phyloP scores from a whole-genome alignment of 2,329 filamentous ascomycete species.

The Aphanocladium album region DNA sequence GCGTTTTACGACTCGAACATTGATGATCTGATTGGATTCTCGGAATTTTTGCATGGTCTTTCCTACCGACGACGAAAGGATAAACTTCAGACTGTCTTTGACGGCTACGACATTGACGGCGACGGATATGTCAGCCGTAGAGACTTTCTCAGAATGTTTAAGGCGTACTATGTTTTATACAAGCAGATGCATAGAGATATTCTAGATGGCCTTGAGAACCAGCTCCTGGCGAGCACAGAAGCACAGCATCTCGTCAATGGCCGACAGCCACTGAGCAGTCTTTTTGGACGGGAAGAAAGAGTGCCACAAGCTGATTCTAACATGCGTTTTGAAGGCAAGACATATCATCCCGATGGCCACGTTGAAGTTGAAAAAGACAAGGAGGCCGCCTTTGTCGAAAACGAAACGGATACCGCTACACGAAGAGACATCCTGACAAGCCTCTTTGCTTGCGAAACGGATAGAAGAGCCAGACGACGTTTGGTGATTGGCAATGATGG shows the following conservation, averaged over 20 bases:
- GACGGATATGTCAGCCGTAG: constrained; percentile 81
- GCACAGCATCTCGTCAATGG: constrained; percentile 71
- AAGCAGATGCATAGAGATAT: constrained; percentile 86
- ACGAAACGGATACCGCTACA: constrained; percentile 54
- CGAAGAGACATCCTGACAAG: constrained; percentile 56
- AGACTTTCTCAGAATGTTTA: constrained; percentile 87
- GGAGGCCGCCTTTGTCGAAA: constrained; percentile 51
- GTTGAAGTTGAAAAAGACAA: constrained; percentile 57
- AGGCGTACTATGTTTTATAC: constrained; percentile 86
- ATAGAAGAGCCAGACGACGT: constrained; percentile 24
- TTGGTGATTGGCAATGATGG: constrained; percentile 26
- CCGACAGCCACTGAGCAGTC: constrained; percentile 68
- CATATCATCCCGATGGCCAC: constrained; percentile 57
- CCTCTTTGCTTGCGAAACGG: constrained; percentile 39
- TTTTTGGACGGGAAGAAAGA: constrained; percentile 67
- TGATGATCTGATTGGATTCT: constrained; percentile 84
- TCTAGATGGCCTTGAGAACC: constrained; percentile 70
- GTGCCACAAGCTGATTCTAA: constrained; percentile 59
- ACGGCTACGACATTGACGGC: constrained; percentile 84
- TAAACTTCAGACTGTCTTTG: constrained; percentile 69
- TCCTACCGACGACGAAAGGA: constrained; percentile 65
- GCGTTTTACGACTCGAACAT: constrained; percentile 90
- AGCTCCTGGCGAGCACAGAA: constrained; percentile 69
- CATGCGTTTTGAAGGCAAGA: constrained; percentile 59
- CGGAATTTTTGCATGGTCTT: constrained; percentile 83